A percentile compares a stretch with the other conserved stretches of the same genome.
Evolutionary conservation across 208 protist genomes (phyloP).

Genomic region (Trypanosoma vivax): DNA sequence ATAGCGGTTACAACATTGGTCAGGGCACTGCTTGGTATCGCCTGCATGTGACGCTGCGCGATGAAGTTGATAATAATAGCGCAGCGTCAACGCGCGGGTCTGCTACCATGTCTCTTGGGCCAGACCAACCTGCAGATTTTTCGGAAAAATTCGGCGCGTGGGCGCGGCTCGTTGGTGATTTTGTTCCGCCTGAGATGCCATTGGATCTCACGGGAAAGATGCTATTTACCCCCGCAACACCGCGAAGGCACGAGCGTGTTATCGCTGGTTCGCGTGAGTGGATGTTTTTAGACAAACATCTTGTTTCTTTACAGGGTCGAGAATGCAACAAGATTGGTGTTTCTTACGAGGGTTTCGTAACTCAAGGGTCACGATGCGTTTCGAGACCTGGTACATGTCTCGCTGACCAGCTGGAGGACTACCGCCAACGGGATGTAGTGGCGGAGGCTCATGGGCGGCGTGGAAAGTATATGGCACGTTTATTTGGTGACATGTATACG

Average conservation of each 20-base stretch:
- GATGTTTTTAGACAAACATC: conserved; percentile 57
- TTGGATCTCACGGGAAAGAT: conserved; percentile 52
- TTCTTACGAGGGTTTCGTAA: conserved; percentile 79
- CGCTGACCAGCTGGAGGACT: conserved; percentile 73
- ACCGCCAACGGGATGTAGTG: conserved; percentile 42
- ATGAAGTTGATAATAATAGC: conserved; percentile 6
- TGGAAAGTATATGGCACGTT: conserved; percentile 54
- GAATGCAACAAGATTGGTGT: conserved; percentile 89
- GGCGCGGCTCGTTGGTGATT: conserved; percentile 70
- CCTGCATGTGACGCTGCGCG: conserved; percentile 44
- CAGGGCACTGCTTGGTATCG: conserved; percentile 46
- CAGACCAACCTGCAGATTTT: conserved; percentile 26
- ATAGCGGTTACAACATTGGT: conserved; percentile 77
- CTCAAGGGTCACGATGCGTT: conserved; percentile 63
- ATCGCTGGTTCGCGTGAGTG: conserved; percentile 54
- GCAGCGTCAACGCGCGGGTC: not conserved
- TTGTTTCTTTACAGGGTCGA: conserved; percentile 63
- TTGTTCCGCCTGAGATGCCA: conserved; percentile 41
- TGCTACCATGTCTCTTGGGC: conserved; percentile 41
- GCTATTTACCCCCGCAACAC: conserved; percentile 62
- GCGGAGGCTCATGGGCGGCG: conserved; percentile 29
- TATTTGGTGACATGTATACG: conserved; percentile 29
- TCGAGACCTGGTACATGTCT: conserved; percentile 64
- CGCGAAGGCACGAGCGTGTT: conserved; percentile 30
- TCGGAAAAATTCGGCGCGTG: conserved; percentile 31